A percentile compares a stretch with the other conserved stretches of the same genome.
phyloP scores from a whole-genome alignment of 371 early-diverging fungal genomes.

The Conidiobolus incongruus region DNA sequence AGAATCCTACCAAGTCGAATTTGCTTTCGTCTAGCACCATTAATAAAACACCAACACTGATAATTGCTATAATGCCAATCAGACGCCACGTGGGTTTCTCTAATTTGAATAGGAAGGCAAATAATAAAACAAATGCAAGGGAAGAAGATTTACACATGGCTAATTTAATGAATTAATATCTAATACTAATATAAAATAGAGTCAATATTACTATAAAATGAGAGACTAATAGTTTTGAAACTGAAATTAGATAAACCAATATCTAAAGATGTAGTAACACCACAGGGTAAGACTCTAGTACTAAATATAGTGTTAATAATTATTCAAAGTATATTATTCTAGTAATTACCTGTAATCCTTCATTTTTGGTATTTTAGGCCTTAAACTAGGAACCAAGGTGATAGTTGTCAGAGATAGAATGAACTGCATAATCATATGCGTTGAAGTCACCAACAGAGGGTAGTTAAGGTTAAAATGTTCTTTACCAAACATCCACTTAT shows the following conservation, averaged over 20 bases:
- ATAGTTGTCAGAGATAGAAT: constrained; percentile 15
- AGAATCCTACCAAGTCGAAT: constrained; percentile 46
- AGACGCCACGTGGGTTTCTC: constrained; percentile 42
- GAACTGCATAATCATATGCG: constrained; percentile 39
- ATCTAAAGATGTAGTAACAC: constrained; percentile 67
- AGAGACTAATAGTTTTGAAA: constrained; percentile 56
- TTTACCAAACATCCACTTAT: constrained; percentile 53
- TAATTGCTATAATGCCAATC: constrained; percentile 43
- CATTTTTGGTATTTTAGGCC: background rate
- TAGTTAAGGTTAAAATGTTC: constrained; percentile 49
- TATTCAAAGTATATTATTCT: background rate
- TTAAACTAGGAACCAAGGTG: background rate
- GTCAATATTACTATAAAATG: constrained; percentile 80
- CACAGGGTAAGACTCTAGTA: constrained; percentile 45
- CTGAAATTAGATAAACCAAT: constrained; percentile 74
- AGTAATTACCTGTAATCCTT: constrained; percentile 1
- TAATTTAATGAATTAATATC: too few species aligned
- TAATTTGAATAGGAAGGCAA: constrained; percentile 71
- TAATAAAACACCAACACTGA: constrained; percentile 60
- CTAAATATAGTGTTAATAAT: constrained; percentile 7
- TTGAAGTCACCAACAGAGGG: constrained; percentile 51
- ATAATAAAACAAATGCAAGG: constrained; percentile 70
- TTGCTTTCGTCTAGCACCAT: constrained; percentile 58
- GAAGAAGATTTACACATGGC: constrained; percentile 78
- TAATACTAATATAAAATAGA: too few species aligned